Percentiles rank a stretch among this genome's conserved stretches.
Conservation (phyloP, 2,329 filamentous ascomycete genomes). For the Penicillium sp. region DNA sequence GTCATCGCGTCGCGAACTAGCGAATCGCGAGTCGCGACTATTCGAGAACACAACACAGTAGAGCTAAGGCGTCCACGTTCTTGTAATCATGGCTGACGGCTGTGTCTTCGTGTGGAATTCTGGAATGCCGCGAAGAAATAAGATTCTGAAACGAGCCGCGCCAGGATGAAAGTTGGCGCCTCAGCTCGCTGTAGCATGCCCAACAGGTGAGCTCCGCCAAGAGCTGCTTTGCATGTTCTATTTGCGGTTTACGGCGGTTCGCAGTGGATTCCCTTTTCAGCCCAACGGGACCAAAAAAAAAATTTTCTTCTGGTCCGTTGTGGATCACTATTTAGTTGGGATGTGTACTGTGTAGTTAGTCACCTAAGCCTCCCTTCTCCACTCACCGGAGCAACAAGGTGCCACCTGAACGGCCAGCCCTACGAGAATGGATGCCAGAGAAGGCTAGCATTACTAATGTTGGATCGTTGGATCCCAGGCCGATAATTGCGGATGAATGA, state of each 20-base stretch:
- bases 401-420: background rate
- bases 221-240: background rate
- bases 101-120: background rate
- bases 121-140: slow-evolving; percentile 2
- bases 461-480: background rate
- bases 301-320: background rate
- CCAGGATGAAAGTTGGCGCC: background rate
- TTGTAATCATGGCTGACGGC: slow-evolving; percentile 2
- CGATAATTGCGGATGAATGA: background rate
- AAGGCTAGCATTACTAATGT: no score
- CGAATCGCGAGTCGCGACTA: background rate
- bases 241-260: slow-evolving; percentile 2
- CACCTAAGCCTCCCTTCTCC: background rate
- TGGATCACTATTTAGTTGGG: background rate
- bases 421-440: background rate
- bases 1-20: background rate
- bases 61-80: background rate
- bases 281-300: background rate
- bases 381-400: background rate
- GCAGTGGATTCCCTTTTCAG: slow-evolving; percentile 16
- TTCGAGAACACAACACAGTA: background rate
- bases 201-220: background rate
- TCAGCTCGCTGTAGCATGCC: background rate
- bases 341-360: background rate
- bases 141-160: background rate